Conservation (phyloP, 768 basidiomycete genomes). For the Pisolithus sp. region DNA sequence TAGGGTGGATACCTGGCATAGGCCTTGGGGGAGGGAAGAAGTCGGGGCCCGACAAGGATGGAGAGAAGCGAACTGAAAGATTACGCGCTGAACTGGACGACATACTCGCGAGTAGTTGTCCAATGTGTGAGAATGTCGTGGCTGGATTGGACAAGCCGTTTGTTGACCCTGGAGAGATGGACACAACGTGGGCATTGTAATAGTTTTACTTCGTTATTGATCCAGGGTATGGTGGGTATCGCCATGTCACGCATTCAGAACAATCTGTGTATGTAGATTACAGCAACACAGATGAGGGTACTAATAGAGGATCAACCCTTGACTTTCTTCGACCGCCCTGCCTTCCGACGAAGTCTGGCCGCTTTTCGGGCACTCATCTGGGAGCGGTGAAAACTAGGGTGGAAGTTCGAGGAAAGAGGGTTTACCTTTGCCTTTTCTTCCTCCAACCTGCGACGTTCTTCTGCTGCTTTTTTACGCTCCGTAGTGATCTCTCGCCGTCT, state of each 20-base stretch:
- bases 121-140: conserved; percentile 87
- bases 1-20: conserved; percentile 67
- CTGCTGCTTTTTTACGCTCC: conserved; percentile 65
- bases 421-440: conserved; percentile 28
- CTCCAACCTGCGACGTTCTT: conserved; percentile 59
- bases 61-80: conserved; percentile 60
- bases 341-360: conserved; percentile 62
- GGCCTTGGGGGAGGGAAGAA: conserved; percentile 42
- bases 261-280: neutral
- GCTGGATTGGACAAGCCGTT: conserved; percentile 85
- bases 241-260: too few species aligned
- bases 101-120: conserved; percentile 82
- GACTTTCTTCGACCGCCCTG: conserved; percentile 75
- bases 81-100: conserved; percentile 84
- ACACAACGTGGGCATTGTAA: conserved; percentile 71
- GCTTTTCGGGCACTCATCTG: conserved; percentile 82
- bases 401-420: neutral
- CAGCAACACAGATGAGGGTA: neutral
- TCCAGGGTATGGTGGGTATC: too few species aligned
- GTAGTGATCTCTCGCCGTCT: conserved; percentile 64
- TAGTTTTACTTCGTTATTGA: neutral
- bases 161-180: conserved; percentile 68
- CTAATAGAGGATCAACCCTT: conserved; percentile 45
- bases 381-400: conserved; percentile 3
- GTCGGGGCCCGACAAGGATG: conserved; percentile 39